phyloP scores from a whole-genome alignment of 2,329 filamentous ascomycete species.

The Trichophyton benhamiae region DNA sequence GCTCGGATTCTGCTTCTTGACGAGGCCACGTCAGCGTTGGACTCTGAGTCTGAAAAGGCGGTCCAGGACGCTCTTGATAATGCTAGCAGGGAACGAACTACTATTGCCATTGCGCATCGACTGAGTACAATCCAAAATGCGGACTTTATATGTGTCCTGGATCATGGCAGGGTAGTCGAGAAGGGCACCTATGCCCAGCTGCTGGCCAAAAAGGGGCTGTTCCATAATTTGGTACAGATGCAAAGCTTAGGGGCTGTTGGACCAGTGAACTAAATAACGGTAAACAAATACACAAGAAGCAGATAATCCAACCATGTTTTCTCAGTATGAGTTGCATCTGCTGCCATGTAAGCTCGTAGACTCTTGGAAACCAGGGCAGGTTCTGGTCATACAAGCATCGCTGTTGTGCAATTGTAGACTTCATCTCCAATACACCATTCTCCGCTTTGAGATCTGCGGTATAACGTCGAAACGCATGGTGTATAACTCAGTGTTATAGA shows the following conservation, averaged over 20 bases:
- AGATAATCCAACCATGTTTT: no score
- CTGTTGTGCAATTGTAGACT: no score
- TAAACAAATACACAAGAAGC: no score
- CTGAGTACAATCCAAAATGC: not conserved
- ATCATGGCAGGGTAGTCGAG: not conserved
- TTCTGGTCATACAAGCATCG: no score
- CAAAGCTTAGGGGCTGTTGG: not conserved
- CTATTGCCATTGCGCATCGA: not conserved
- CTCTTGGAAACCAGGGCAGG: no score
- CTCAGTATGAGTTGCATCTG: no score
- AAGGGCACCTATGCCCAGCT: constrained; percentile 13
- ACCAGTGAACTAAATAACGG: not conserved
- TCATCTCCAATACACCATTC: no score
- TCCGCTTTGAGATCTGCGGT: no score
- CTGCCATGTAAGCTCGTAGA: no score
- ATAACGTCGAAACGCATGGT: no score
- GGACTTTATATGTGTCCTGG: not conserved
- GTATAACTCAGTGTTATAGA: no score
- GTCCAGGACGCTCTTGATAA: not conserved
- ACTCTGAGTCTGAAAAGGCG: not conserved
- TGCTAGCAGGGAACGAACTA: not conserved
- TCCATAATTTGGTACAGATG: not conserved
- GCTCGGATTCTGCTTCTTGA: not conserved
- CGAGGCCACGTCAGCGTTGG: not conserved
- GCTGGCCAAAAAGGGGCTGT: not conserved